A percentile compares a stretch with the other conserved stretches of the same genome.
Conservation (phyloP, 2,329 filamentous ascomycete species). For the Fusarium sp. region DNA sequence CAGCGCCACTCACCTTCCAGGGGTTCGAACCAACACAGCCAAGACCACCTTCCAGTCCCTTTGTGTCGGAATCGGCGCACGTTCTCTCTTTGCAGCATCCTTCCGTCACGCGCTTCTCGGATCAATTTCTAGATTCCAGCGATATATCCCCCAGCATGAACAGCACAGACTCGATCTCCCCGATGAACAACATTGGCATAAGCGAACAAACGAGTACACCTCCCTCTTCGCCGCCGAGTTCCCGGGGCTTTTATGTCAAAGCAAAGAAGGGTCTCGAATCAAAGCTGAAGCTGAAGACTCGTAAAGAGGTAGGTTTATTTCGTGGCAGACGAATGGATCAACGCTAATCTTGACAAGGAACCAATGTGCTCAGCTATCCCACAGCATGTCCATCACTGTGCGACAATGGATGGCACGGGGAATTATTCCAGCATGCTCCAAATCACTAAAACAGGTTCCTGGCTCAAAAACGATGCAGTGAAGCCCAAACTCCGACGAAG, state of each 20-base stretch:
- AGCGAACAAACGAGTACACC: not conserved
- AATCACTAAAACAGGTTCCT: slow-evolving; percentile 37
- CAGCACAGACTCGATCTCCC: slow-evolving; percentile 19
- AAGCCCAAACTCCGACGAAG: slow-evolving; percentile 46
- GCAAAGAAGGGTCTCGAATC: slow-evolving; percentile 39
- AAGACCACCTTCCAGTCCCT: slow-evolving; percentile 51
- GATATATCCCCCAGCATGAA: not conserved
- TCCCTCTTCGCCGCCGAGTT: not conserved
- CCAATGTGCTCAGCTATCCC: slow-evolving; percentile 21
- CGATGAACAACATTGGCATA: not conserved
- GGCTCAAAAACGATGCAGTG: slow-evolving; percentile 47
- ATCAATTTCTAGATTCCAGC: slow-evolving; percentile 6
- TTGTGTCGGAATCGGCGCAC: slow-evolving; percentile 58
- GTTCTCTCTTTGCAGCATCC: slow-evolving; percentile 57
- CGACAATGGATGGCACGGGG: slow-evolving; percentile 17
- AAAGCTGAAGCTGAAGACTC: slow-evolving; percentile 25
- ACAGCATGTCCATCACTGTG: slow-evolving; percentile 17
- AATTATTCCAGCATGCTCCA: slow-evolving; percentile 30
- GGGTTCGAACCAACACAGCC: slow-evolving; percentile 13
- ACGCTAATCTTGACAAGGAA: slow-evolving; percentile 16
- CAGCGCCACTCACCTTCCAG: slow-evolving; percentile 16
- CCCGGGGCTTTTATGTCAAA: slow-evolving; percentile 25
- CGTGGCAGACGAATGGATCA: not conserved
- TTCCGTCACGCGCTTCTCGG: slow-evolving; percentile 3
- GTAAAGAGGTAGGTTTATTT: slow-evolving; percentile 18